Conservation (phyloP, 2,329 filamentous ascomycete genomes). For the Epichloe amarillans region DNA sequence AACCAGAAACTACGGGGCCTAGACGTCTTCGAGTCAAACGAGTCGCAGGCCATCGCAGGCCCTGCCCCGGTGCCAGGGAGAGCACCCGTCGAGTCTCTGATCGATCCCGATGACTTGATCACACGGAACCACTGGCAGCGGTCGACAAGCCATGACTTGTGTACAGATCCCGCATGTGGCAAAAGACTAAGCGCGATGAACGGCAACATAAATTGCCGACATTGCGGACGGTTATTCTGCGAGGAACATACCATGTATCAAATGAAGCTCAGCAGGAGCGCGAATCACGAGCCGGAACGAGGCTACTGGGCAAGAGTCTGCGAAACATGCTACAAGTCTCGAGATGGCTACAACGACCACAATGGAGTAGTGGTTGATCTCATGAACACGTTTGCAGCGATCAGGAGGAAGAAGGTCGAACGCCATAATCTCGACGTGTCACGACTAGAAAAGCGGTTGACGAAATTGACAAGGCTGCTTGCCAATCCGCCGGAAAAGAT, state of each 20-base stretch:
- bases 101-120: constrained; percentile 83
- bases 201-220: constrained; percentile 82
- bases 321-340: constrained; percentile 97
- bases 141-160: constrained; percentile 58
- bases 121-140: constrained; percentile 83
- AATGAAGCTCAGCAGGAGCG: constrained; percentile 88
- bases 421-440: constrained; percentile 79
- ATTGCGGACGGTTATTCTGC: constrained; percentile 87
- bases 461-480: constrained; percentile 74
- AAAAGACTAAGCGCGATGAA: constrained; percentile 66
- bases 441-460: constrained; percentile 79
- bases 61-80: constrained; percentile 22
- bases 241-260: constrained; percentile 99
- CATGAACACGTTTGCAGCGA: constrained; percentile 52
- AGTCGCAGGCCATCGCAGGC: constrained; percentile 32
- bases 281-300: constrained; percentile 76
- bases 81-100: constrained; percentile 26
- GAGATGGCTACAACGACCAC: constrained; percentile 90
- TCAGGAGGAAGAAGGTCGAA: constrained; percentile 69
- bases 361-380: constrained; percentile 59
- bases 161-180: constrained; percentile 77
- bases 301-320: constrained; percentile 92
- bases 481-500: constrained; percentile 61
- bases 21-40: constrained; percentile 89
- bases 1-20: constrained; percentile 89